Evolutionary conservation across 352 stramenopile genomes (phyloP), one percentile per base, ranked within the genome.

Genomic region (Pythium sukuiense): DNA sequence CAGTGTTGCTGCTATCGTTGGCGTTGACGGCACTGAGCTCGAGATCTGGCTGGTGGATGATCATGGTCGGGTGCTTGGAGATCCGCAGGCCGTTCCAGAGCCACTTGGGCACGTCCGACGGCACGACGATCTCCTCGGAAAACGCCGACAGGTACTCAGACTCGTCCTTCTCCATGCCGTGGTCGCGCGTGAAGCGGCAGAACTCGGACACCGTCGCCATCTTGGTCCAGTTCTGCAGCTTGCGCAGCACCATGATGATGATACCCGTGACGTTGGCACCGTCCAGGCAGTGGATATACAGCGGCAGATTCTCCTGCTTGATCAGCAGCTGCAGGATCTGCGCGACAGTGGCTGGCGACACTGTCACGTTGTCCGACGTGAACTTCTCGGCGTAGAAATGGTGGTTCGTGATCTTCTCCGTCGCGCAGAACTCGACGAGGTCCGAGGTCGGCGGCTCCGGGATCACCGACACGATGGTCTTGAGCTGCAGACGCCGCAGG

Each of bases 201-300:
- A 95, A 95, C 67, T 95, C 87, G 8, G 85, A 87, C 24, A 93
- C 61, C 1, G 80, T 95, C 12, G 85, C 85, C 32, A 94, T 73
- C 59, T 94, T 93, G 53, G 85, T 93, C 87, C 87, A 95, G 70
- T 95, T 93, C 75, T 94, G 85, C 24, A 95, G 75, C 71, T 94
- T 93, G 59, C 87, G 79, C 60, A 94, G 73, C 58, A 94, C 84
- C 87, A 96, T 96, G 65, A 93, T 78, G 75, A 94, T 79, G 63
- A 94, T 93, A 14, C 87, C 87, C 37, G 87, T 91, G 58, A 96
- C 87, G 55, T 96, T 96, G 55, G 87, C 80, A 45, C 87, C 87
- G 52, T 94, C 87, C n/a, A 96, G 82, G 58, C 87, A 96, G 64
- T 96, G 87, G 29, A 96, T 85, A 59, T 96, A 96, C 3, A 96